These are phyloP conservation scores for Cyathus striatus DNA, from an alignment of 768 basidiomycete genomes.

Conservation along the genomic window DNA sequence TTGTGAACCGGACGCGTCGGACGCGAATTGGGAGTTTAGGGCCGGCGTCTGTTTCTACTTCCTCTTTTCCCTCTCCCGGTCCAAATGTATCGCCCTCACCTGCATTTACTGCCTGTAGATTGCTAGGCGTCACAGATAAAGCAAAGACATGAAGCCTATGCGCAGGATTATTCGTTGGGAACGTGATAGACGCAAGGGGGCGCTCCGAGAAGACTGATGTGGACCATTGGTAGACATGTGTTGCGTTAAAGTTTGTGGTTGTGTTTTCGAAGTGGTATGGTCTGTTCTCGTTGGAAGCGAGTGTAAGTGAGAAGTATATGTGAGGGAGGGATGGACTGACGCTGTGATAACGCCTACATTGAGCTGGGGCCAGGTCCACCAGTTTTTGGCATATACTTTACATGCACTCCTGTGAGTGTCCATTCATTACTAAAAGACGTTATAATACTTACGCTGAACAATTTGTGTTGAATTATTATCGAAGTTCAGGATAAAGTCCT, in stretches of 20 bases:
- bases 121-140: slow-evolving; percentile 34
- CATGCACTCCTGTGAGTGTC: too few species aligned
- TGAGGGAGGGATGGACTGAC: slow-evolving; percentile 19
- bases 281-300: slow-evolving; percentile 16
- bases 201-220: slow-evolving; percentile 34
- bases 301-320: not conserved
- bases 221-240: slow-evolving; percentile 41
- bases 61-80: too few species aligned
- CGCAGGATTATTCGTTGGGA: slow-evolving; percentile 24
- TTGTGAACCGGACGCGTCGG: slow-evolving; percentile 39
- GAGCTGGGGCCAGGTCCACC: slow-evolving; percentile 36
- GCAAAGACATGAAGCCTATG: slow-evolving; percentile 42
- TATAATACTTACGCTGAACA: slow-evolving; percentile 23
- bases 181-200: slow-evolving; percentile 35
- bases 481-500: slow-evolving; percentile 30
- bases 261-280: slow-evolving; percentile 38
- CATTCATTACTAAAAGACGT: not conserved
- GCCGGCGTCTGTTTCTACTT: slow-evolving; percentile 6
- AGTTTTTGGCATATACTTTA: slow-evolving; percentile 39
- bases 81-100: too few species aligned
- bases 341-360: slow-evolving; percentile 37
- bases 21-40: slow-evolving; percentile 32
- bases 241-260: slow-evolving; percentile 33
- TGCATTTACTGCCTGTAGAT: too few species aligned
- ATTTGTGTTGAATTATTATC: slow-evolving; percentile 26